These are phyloP conservation scores for Colletotrichum horii DNA, from an alignment of 2,329 filamentous ascomycete genomes.

Conservation along the genomic window DNA sequence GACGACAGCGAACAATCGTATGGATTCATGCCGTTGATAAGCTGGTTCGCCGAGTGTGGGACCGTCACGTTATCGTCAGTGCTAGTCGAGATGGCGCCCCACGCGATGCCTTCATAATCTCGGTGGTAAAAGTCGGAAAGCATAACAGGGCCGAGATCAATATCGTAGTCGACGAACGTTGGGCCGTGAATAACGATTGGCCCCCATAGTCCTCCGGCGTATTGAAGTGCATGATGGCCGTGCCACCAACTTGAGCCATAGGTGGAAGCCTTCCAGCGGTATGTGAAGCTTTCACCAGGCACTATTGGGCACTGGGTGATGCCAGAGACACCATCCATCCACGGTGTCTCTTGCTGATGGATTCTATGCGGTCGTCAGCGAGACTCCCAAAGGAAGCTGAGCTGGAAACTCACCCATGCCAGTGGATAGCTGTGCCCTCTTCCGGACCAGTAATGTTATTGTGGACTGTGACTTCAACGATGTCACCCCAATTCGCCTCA, in stretches of 20 bases:
- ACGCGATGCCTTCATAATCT: conserved; percentile 48
- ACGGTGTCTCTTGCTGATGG: conserved; percentile 7
- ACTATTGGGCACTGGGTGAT: conserved; percentile 56
- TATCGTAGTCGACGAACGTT: conserved; percentile 56
- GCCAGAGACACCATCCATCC: conserved; percentile 58
- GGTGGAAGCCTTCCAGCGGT: conserved; percentile 59
- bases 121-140: conserved; percentile 67
- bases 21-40: conserved; percentile 51
- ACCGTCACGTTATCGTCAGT: conserved; percentile 46
- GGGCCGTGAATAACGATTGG: conserved; percentile 64
- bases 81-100: conserved; percentile 43
- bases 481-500: conserved; percentile 18
- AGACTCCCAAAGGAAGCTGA: accelerated
- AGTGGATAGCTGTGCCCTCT: conserved; percentile 18
- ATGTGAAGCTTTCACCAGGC: conserved; percentile 57
- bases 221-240: conserved; percentile 56
- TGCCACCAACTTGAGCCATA: conserved; percentile 66
- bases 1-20: conserved; percentile 45
- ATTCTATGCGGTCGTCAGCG: neutral
- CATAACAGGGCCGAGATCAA: conserved; percentile 61
- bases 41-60: conserved; percentile 39
- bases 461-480: conserved; percentile 5
- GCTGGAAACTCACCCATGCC: conserved; percentile 10
- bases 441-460: conserved; percentile 18
- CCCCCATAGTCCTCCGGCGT: conserved; percentile 61